A percentile compares a stretch with the other conserved stretches of the same genome.
phyloP scores from a whole-genome alignment of 148 eudicot species.

The Euryodendron excelsum region DNA sequence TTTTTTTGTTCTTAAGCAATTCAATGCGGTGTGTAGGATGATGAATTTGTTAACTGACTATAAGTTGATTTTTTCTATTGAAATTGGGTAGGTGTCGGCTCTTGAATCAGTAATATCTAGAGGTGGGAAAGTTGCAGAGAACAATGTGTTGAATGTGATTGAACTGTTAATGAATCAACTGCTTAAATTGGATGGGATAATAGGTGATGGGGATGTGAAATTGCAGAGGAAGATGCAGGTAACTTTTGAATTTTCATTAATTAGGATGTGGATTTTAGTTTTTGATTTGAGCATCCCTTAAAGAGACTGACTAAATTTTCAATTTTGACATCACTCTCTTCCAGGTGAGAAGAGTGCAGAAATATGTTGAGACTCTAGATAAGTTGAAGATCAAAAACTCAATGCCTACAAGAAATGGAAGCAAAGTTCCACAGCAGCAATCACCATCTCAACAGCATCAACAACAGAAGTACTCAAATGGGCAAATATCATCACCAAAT shows the following conservation, averaged over 20 bases:
- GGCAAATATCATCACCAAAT: constrained; percentile 34
- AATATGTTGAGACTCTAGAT: constrained; percentile 81
- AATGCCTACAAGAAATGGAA: constrained; percentile 33
- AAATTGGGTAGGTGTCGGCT: constrained; percentile 59
- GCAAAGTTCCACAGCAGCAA: constrained; percentile 21
- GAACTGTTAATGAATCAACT: constrained; percentile 81
- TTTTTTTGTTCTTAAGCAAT: not conserved
- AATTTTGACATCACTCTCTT: constrained; percentile 8
- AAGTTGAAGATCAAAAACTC: constrained; percentile 64
- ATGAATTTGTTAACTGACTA: not conserved
- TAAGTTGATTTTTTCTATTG: not conserved
- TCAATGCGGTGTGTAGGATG: not conserved
- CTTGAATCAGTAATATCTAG: constrained; percentile 62
- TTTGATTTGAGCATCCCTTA: not conserved
- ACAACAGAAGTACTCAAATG: constrained; percentile 30
- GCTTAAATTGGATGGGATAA: constrained; percentile 70
- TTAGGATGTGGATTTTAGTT: not conserved
- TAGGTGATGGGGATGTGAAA: constrained; percentile 76
- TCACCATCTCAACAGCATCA: constrained; percentile 27
- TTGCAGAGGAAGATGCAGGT: constrained; percentile 92
- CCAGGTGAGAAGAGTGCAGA: constrained; percentile 84
- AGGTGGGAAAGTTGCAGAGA: constrained; percentile 75
- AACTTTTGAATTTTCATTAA: not conserved
- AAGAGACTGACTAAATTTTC: constrained; percentile 10
- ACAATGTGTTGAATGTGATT: constrained; percentile 45